Conservation (phyloP, 352 stramenopile genomes). For the Blastocystis sp. region DNA sequence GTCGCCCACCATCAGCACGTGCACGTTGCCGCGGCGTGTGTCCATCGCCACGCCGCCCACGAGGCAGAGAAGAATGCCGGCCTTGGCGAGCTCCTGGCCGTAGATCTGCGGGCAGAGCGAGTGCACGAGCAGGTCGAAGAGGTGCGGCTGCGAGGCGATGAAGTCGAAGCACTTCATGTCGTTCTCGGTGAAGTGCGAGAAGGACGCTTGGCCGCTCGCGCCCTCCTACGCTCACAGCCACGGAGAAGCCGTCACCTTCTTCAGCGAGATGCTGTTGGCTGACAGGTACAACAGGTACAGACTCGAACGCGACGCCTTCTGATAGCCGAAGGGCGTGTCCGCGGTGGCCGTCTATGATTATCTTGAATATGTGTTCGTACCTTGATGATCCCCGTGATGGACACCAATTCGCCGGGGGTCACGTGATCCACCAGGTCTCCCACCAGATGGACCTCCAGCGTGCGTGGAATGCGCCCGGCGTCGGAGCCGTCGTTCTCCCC, state of each 20-base stretch:
- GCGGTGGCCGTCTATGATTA: constrained; percentile 43
- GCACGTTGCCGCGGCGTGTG: constrained; percentile 79
- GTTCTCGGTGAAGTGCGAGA: constrained; percentile 80
- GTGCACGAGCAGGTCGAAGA: constrained; percentile 87
- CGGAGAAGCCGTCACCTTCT: constrained; percentile 63
- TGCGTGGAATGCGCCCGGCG: constrained; percentile 82
- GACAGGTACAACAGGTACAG: constrained; percentile 89
- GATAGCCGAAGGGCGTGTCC: neutral
- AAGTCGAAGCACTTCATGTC: constrained; percentile 85
- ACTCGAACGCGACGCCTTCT: neutral
- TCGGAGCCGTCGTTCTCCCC: constrained; percentile 71
- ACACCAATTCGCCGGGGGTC: constrained; percentile 89
- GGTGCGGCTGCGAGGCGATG: constrained; percentile 82
- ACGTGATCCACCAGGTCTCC: constrained; percentile 90
- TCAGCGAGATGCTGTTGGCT: constrained; percentile 76
- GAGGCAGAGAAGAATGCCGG: constrained; percentile 87
- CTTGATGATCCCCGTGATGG: constrained; percentile 87
- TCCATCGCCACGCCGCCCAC: constrained; percentile 82
- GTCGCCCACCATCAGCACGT: constrained; percentile 89
- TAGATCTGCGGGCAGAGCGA: constrained; percentile 92
- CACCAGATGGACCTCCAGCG: constrained; percentile 82
- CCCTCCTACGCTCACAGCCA: constrained; percentile 4
- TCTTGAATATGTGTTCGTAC: constrained; percentile 81
- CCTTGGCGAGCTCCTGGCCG: constrained; percentile 94
- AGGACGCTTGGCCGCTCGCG: neutral